These are phyloP conservation scores for Persicaria maculosa DNA, from an alignment of 148 eudicot genomes.

Conservation along the genomic window DNA sequence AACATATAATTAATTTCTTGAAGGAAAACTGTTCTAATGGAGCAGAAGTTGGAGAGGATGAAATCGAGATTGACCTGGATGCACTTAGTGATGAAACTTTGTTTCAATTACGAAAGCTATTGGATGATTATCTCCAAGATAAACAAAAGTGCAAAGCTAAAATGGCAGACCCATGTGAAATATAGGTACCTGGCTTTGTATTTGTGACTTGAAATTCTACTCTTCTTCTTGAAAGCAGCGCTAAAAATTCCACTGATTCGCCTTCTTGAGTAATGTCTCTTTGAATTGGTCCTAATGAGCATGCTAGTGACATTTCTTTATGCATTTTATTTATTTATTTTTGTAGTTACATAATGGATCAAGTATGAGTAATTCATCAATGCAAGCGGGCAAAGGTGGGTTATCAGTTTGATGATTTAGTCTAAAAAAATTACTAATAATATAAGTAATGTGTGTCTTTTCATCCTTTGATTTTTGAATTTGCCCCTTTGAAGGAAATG, in stretches of 20 bases:
- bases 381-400: constrained; percentile 51
- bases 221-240: background rate
- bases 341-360: constrained; percentile 46
- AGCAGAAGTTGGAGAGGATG: constrained; percentile 42
- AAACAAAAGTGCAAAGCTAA: too few species aligned
- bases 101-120: constrained; percentile 41
- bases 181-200: constrained; percentile 40
- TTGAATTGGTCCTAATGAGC: background rate
- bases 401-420: background rate
- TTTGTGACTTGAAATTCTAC: background rate
- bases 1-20: constrained; percentile 42
- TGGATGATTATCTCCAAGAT: constrained; percentile 41
- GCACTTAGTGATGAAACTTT: constrained; percentile 42
- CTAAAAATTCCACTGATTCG: background rate
- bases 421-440: background rate
- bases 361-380: constrained; percentile 57
- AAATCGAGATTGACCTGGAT: constrained; percentile 64
- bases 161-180: constrained; percentile 49
- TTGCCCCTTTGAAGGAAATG: constrained; percentile 28
- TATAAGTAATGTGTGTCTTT: background rate
- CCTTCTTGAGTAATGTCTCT: background rate
- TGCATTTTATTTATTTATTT: background rate
- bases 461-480: background rate
- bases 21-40: constrained; percentile 36
- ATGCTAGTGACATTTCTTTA: background rate